Evolutionary conservation across 768 basidiomycete genomes (phyloP).

Genomic region (Pleurotus salmoneostramineus): DNA sequence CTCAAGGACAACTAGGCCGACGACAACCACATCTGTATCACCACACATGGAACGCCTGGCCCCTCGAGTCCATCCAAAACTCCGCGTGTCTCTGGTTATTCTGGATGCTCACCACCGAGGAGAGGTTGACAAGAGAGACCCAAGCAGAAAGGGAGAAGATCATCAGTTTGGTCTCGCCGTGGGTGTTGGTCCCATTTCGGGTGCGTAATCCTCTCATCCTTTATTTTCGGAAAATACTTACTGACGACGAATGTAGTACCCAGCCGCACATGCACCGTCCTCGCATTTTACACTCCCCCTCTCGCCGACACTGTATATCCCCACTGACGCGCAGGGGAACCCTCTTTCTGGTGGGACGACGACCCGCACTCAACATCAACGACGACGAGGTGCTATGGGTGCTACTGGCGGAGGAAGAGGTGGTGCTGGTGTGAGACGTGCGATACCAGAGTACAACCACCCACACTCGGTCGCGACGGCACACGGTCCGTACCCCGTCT

Average conservation of each 20-base stretch:
- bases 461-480: conserved; percentile 23
- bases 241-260: conserved; percentile 34
- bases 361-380: not conserved
- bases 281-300: conserved; percentile 57
- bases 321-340: conserved; percentile 8
- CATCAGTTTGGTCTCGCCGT: conserved; percentile 33
- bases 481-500: conserved; percentile 47
- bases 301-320: conserved; percentile 12
- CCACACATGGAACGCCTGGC: conserved; percentile 39
- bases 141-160: conserved; percentile 22
- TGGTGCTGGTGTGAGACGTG: not conserved
- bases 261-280: conserved; percentile 56
- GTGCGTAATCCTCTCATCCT: conserved; percentile 22
- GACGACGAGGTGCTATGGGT: no score
- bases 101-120: conserved; percentile 47
- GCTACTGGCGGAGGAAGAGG: no score
- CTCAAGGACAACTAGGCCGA: conserved; percentile 31
- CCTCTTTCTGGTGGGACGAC: no score
- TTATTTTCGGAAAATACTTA: not conserved
- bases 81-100: conserved; percentile 51
- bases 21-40: conserved; percentile 32
- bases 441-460: conserved; percentile 5
- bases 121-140: conserved; percentile 24
- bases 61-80: conserved; percentile 41
- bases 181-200: conserved; percentile 46